Percentiles rank a stretch among this genome's conserved stretches.
Conservation (phyloP, 768 basidiomycete genomes). For the Auricularia sp. region DNA sequence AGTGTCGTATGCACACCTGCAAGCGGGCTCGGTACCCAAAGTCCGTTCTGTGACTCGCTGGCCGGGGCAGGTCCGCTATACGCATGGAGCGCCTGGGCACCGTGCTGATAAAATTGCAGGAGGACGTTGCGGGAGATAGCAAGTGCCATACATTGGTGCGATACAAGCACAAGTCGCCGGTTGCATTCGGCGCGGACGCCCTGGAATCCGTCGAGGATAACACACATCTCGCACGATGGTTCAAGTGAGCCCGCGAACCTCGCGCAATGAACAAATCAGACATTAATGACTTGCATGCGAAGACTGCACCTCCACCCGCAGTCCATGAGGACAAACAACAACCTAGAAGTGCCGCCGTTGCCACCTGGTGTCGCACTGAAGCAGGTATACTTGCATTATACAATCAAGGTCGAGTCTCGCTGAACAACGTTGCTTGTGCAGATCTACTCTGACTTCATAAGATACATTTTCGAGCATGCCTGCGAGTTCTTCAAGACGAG, state of each 20-base stretch:
- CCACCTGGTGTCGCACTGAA: slow-evolving; percentile 2
- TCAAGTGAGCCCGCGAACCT: not conserved
- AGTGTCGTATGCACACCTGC: not conserved
- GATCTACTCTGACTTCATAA: slow-evolving; percentile 4
- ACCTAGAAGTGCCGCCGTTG: slow-evolving; percentile 2
- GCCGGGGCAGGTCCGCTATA: slow-evolving; percentile 1
- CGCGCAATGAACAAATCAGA: not conserved
- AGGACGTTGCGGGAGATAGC: not conserved
- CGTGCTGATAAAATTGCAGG: not conserved
- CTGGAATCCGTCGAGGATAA: slow-evolving; percentile 3
- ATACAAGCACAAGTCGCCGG: not conserved
- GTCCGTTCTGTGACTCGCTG: slow-evolving; percentile 5
- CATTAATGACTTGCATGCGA: not conserved
- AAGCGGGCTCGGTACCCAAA: not conserved
- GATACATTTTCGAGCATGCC: not conserved
- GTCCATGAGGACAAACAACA: slow-evolving; percentile 3
- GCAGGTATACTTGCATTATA: not conserved
- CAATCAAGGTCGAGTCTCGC: not conserved
- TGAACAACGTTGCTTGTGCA: not conserved
- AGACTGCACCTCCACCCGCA: slow-evolving; percentile 7
- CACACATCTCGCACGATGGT: slow-evolving; percentile 3
- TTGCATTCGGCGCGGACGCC: slow-evolving; percentile 5
- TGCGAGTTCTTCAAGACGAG: not conserved
- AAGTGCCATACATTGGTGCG: slow-evolving; percentile 2
- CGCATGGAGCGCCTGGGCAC: not conserved